Percentiles rank a stretch among this genome's conserved stretches.
These are phyloP conservation scores for Cornus kousa DNA, from an alignment of 148 eudicot species.

Conservation along the genomic window DNA sequence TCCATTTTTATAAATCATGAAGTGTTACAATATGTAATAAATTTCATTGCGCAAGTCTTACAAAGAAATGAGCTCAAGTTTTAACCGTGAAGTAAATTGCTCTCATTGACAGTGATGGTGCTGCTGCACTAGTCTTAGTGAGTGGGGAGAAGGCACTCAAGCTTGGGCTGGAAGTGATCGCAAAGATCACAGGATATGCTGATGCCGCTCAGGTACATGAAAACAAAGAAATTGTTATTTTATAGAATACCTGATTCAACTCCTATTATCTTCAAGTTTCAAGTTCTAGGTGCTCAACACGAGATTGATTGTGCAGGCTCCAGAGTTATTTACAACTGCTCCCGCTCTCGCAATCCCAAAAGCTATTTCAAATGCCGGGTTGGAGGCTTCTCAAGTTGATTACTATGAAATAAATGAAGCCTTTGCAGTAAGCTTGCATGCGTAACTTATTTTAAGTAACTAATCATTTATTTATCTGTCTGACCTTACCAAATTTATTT, in stretches of 20 bases:
- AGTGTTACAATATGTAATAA: too few relatives aligned
- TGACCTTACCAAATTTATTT: conserved; percentile 4
- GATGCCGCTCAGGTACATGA: conserved; percentile 90
- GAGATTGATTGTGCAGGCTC: conserved; percentile 46
- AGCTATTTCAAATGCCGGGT: conserved; percentile 86
- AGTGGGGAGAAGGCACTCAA: conserved; percentile 87
- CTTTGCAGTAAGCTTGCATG: conserved; percentile 60
- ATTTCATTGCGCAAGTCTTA: conserved; percentile 6
- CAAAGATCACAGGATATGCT: conserved; percentile 85
- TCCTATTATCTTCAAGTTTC: conserved; percentile 5
- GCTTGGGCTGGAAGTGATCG: conserved; percentile 84
- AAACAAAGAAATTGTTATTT: conserved; percentile 1
- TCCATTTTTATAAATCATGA: too few relatives aligned
- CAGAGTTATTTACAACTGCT: conserved; percentile 88
- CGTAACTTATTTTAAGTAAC: conserved; percentile 1
- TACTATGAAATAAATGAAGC: conserved; percentile 97
- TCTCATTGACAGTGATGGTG: conserved; percentile 77
- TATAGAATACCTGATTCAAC: neutral
- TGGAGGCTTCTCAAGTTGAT: conserved; percentile 82
- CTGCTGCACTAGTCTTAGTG: conserved; percentile 92
- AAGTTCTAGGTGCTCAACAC: conserved; percentile 12
- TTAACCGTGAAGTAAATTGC: conserved; percentile 7
- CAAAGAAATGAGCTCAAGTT: neutral
- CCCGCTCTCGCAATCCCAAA: conserved; percentile 94
- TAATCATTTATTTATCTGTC: neutral